Base-by-base conservation (phyloP, 768 basidiomycete genomes). In the Xerocomellus intermedius region DNA sequence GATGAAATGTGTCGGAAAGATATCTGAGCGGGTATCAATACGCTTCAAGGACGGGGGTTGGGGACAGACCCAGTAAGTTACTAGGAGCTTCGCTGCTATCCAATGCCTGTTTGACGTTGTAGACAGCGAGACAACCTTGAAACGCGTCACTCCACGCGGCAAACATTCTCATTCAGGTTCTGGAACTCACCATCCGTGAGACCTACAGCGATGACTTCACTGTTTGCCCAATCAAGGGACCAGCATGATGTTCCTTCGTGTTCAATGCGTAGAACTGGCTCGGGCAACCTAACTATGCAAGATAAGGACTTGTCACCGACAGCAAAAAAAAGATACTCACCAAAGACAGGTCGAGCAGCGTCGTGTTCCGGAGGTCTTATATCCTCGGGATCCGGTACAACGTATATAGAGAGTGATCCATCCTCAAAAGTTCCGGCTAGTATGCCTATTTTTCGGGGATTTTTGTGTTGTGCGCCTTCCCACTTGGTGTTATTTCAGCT, bases 181-280 rank as follows among this genome's bases (percentile, higher is more conserved):
- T 21, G 8, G 8, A 19, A 35, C 49, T 48, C 50, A 93, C 96
- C 95, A 60, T 91, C 89, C 3, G 90, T 86, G 26, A 86, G 86
- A 0, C 94, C 95, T 13, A 89, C 82, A 0, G 91, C 93, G 8
- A 99, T 69, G 12, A 85, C 63, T 54, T 89, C 86, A 58, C 91
- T 91, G 58, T 91, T 93, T 0, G 85, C 89, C 94, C 94, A 98
- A 61, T 97, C 94, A 50, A 97, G 77, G 16, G 83, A 80, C 80
- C 83, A 88, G 65, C 86, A 88, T n/a, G 78, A 75, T 0, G 90
- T 81, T 41, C 92, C 89, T 50, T 87, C 85, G 2, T 92, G 72
- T 60, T 89, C 83, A 2, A 98, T 81, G 10, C 83, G 81, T 7
- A 95, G 47, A 3, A 89, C 64, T 0, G 94, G 91, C 44, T 86